Evolutionary conservation across 495 filamentous ascomycete genomes (phyloP).

Genomic region (Geoglossum glabrum): DNA sequence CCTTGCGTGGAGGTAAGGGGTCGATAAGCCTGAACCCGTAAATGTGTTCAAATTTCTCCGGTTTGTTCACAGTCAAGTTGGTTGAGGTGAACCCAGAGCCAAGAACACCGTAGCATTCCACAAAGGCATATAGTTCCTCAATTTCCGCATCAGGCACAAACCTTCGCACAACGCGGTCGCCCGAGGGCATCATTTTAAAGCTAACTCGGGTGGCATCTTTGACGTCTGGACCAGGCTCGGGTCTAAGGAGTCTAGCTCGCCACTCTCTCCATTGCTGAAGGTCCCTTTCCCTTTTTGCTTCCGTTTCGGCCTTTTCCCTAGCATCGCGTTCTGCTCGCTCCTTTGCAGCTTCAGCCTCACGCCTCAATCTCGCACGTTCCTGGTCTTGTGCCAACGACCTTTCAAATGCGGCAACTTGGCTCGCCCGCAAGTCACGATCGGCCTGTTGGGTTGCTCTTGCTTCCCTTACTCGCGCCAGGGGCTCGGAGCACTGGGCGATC

Average conservation of each 20-base stretch:
- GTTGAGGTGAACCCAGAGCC: not conserved
- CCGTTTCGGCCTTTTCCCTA: constrained; percentile 39
- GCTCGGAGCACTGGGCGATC: constrained; percentile 45
- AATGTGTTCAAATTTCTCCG: constrained; percentile 50
- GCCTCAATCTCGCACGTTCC: constrained; percentile 51
- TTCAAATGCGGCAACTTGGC: constrained; percentile 87
- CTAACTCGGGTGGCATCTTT: constrained; percentile 59
- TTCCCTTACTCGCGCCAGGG: constrained; percentile 45
- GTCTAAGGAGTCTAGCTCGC: constrained; percentile 43
- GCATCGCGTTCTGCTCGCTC: constrained; percentile 42
- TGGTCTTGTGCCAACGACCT: constrained; percentile 71
- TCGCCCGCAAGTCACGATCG: constrained; percentile 50
- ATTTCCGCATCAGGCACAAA: constrained; percentile 45
- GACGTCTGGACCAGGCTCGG: constrained; percentile 42
- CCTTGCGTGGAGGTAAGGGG: constrained; percentile 52
- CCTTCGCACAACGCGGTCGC: constrained; percentile 51
- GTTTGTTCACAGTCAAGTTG: constrained; percentile 22
- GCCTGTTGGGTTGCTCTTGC: constrained; percentile 58
- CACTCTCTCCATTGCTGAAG: constrained; percentile 58
- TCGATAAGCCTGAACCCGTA: constrained; percentile 68
- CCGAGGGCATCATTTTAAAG: constrained; percentile 52
- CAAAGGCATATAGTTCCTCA: constrained; percentile 89
- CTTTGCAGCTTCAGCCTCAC: constrained; percentile 52
- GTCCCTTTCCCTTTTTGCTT: constrained; percentile 34
- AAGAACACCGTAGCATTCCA: constrained; percentile 69